Percentiles rank a stretch among this genome's conserved stretches.
Evolutionary conservation across 2,329 filamentous ascomycete species (phyloP).

Genomic region (Rhynchosporium graminicola): DNA sequence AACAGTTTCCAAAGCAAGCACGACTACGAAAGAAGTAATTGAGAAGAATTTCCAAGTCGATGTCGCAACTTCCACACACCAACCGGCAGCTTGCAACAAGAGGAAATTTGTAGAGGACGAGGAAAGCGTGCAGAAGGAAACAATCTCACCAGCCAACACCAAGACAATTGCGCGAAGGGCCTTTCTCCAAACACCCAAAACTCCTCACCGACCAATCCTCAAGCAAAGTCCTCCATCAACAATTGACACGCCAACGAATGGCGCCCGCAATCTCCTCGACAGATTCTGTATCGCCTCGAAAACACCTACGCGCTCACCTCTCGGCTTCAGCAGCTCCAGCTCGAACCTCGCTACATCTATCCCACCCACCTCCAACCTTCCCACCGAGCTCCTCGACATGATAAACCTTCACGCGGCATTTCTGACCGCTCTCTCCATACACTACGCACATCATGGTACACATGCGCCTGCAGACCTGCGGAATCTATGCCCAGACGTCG

Average conservation of each 20-base stretch:
- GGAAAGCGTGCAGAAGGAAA: slow-evolving; percentile 22
- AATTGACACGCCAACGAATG: slow-evolving; percentile 39
- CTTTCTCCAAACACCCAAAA: slow-evolving; percentile 28
- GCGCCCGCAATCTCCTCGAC: slow-evolving; percentile 36
- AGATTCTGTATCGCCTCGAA: slow-evolving; percentile 35
- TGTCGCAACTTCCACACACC: slow-evolving; percentile 26
- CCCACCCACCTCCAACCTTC: slow-evolving; percentile 41
- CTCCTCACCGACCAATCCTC: slow-evolving; percentile 33
- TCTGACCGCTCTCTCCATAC: slow-evolving; percentile 66
- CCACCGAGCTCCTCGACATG: slow-evolving; percentile 58
- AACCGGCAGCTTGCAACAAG: slow-evolving; percentile 38
- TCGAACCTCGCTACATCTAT: slow-evolving; percentile 22
- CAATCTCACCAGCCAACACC: slow-evolving; percentile 21
- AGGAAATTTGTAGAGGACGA: slow-evolving; percentile 34
- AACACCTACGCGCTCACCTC: slow-evolving; percentile 30
- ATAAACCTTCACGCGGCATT: slow-evolving; percentile 66
- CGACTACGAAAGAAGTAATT: slow-evolving; percentile 36
- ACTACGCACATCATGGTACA: slow-evolving; percentile 68
- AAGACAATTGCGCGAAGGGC: background rate
- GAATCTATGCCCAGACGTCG: slow-evolving; percentile 61
- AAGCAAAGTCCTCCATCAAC: slow-evolving; percentile 20
- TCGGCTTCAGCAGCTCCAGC: slow-evolving; percentile 25
- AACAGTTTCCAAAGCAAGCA: slow-evolving; percentile 46
- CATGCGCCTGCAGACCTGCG: slow-evolving; percentile 64
- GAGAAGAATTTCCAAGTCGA: slow-evolving; percentile 39